phyloP scores from a whole-genome alignment of 768 basidiomycete species.

The Boletellus emodensis region DNA sequence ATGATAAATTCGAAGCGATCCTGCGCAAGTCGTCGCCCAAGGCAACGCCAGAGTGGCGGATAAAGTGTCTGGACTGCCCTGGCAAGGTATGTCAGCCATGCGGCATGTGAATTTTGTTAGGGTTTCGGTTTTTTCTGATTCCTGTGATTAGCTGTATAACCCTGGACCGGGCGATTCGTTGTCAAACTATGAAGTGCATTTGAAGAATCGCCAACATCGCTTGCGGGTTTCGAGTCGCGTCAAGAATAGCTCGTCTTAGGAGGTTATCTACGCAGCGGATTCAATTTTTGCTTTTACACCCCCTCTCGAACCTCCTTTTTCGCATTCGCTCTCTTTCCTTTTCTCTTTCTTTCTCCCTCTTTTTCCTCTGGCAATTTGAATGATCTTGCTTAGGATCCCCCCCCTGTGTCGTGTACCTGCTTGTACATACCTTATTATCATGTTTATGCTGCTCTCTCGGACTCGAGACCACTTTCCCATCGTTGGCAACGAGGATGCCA shows the following conservation, averaged over 20 bases:
- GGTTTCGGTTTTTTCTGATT: neutral
- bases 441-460: conserved; percentile 26
- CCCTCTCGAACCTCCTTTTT: neutral
- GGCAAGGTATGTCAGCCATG: conserved; percentile 60
- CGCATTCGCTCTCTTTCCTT: neutral
- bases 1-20: conserved; percentile 81
- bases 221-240: conserved; percentile 63
- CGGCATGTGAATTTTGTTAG: no score
- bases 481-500: no score
- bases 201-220: conserved; percentile 81
- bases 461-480: neutral
- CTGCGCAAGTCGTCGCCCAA: conserved; percentile 53
- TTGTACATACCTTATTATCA: conserved; percentile 36
- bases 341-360: neutral
- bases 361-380: conserved; percentile 12
- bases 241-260: conserved; percentile 19
- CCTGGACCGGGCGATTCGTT: conserved; percentile 86
- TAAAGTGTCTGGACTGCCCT: conserved; percentile 90
- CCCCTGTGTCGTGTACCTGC: conserved; percentile 26
- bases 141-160: conserved; percentile 66
- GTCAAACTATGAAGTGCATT: conserved; percentile 88
- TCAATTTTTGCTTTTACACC: neutral
- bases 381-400: conserved; percentile 20
- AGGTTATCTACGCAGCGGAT: conserved; percentile 15
- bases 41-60: conserved; percentile 77